Evolutionary conservation across 768 basidiomycete genomes (phyloP).

Genomic region (Russula griseocarnosa): DNA sequence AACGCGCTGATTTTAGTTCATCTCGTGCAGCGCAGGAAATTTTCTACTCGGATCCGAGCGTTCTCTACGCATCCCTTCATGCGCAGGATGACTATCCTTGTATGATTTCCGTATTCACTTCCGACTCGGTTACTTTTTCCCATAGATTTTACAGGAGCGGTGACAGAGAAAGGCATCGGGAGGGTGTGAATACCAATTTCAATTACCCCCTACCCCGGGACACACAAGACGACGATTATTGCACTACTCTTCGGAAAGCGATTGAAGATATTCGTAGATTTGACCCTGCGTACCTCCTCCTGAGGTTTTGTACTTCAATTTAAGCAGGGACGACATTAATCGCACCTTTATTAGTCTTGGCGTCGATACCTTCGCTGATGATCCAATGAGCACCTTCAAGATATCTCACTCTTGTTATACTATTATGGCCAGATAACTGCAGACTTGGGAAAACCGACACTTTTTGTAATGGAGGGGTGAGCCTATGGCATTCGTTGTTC

Average conservation of each 20-base stretch:
- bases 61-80: slow-evolving; percentile 37
- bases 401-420: slow-evolving; percentile 32
- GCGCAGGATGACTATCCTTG: slow-evolving; percentile 37
- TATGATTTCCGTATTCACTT: slow-evolving; percentile 18
- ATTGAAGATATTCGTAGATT: slow-evolving; percentile 27
- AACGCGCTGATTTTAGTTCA: not conserved
- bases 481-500: slow-evolving; percentile 2
- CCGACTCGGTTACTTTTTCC: not conserved
- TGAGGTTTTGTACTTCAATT: slow-evolving; percentile 29
- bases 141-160: slow-evolving; percentile 35
- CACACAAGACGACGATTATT: slow-evolving; percentile 32
- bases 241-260: slow-evolving; percentile 29
- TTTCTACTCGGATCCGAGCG: slow-evolving; percentile 33
- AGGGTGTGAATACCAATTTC: slow-evolving; percentile 31
- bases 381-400: slow-evolving; percentile 35
- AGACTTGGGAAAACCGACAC: slow-evolving; percentile 26
- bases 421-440: slow-evolving; percentile 32
- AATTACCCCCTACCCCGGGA: slow-evolving; percentile 35
- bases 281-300: slow-evolving; percentile 31
- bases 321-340: not conserved
- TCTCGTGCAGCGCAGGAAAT: slow-evolving; percentile 32
- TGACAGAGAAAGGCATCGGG: slow-evolving; percentile 31
- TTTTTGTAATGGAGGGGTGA: slow-evolving; percentile 40
- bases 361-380: slow-evolving; percentile 36
- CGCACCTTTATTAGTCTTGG: slow-evolving; percentile 32